Conservation (phyloP, 129 eudicot species). For the Centaurea solstitialis region DNA sequence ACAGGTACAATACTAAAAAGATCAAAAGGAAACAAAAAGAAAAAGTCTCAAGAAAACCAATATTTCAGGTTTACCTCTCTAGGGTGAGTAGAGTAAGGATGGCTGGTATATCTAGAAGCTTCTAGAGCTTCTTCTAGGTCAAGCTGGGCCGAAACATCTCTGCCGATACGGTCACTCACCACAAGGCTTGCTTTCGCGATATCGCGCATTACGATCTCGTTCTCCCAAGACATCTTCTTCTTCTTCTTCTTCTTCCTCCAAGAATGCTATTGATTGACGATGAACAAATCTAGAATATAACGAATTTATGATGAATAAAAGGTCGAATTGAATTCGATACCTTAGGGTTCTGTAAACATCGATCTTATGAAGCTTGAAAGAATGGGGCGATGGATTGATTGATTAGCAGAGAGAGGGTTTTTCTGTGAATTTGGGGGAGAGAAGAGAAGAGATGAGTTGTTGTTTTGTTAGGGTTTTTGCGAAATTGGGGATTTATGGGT, state of each 20-base stretch:
- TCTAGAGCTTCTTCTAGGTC: constrained; percentile 93
- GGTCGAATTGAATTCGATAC: background rate
- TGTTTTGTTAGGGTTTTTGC: constrained; percentile 31
- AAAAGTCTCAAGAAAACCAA: background rate
- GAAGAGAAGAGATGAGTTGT: too few species aligned
- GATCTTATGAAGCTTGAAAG: background rate
- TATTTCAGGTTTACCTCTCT: constrained; percentile 60
- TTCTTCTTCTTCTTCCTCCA: background rate
- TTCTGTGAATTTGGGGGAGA: constrained; percentile 9
- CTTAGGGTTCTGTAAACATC: constrained; percentile 25
- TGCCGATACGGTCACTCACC: constrained; percentile 72
- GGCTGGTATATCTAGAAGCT: constrained; percentile 91
- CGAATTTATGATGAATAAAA: constrained; percentile 5
- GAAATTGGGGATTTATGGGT: constrained; percentile 18
- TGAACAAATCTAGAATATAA: background rate
- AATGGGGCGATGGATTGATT: background rate
- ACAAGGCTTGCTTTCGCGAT: constrained; percentile 74
- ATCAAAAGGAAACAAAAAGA: background rate
- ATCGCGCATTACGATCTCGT: constrained; percentile 73
- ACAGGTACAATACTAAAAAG: background rate
- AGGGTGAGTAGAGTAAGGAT: constrained; percentile 92
- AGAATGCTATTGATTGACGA: constrained; percentile 13
- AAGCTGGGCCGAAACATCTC: constrained; percentile 70
- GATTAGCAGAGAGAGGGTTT: constrained; percentile 5
- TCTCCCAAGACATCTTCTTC: constrained; percentile 54